A percentile compares a stretch with the other conserved stretches of the same genome.
phyloP scores from a whole-genome alignment of 2,329 filamentous ascomycete genomes.

The Mycocentrospora acerina region DNA sequence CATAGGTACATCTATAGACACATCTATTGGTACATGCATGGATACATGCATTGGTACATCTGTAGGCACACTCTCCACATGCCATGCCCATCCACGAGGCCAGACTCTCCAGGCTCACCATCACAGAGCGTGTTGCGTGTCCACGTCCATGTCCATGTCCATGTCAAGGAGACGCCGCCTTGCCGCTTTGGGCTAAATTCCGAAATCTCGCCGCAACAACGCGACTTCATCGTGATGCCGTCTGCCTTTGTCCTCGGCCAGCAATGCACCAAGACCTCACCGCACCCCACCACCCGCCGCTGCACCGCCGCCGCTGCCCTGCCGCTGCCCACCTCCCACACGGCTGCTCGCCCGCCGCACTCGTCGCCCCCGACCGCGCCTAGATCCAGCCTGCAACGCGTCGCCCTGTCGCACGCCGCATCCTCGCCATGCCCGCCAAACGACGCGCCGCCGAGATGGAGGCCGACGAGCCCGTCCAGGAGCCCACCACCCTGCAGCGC shows the following conservation, averaged over 20 bases:
- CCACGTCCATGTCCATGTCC: no score
- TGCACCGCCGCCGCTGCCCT: neutral
- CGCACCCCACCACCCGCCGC: neutral
- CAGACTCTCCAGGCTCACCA: no score
- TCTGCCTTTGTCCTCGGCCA: slow-evolving; percentile 3
- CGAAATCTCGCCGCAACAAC: neutral
- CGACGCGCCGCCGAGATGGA: slow-evolving; percentile 55
- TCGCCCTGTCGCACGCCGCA: slow-evolving; percentile 33
- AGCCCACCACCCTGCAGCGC: slow-evolving; percentile 56
- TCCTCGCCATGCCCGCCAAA: slow-evolving; percentile 42
- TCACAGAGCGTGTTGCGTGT: no score
- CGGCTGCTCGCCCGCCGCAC: neutral
- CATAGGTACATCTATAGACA: no score
- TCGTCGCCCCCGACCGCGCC: slow-evolving; percentile 2
- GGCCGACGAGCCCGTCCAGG: slow-evolving; percentile 48
- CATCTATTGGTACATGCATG: no score
- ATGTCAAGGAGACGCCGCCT: no score
- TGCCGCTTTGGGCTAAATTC: no score
- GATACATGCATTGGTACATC: no score
- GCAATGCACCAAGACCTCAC: slow-evolving; percentile 5
- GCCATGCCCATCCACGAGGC: no score
- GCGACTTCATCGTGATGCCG: neutral
- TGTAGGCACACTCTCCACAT: no score
- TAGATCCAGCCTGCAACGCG: slow-evolving; percentile 26
- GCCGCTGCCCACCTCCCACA: neutral